A percentile compares a stretch with the other conserved stretches of the same genome.
Evolutionary conservation across 75 land plant genomes (phyloP).

Genomic region (Isoetes taiwanensis): DNA sequence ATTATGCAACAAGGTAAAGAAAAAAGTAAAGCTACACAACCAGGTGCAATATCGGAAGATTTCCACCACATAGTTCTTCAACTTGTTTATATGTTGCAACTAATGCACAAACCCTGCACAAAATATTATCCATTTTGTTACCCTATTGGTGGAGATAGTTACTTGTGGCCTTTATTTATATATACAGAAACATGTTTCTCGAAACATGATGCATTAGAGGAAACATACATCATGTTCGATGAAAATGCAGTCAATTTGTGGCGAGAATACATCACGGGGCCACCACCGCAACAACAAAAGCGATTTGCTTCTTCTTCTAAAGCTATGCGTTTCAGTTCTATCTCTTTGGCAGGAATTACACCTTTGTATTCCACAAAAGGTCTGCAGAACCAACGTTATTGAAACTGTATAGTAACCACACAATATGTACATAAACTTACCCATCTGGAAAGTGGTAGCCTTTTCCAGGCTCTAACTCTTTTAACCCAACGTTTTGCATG

Average conservation of each 20-base stretch:
- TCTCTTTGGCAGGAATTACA: constrained; percentile 27
- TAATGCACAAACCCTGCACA: constrained; percentile 41
- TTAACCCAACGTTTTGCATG: constrained; percentile 39
- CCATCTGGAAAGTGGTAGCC: constrained; percentile 73
- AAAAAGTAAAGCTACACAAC: constrained; percentile 2
- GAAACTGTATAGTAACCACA: too few species aligned
- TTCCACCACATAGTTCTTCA: constrained; percentile 42
- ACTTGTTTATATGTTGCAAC: constrained; percentile 37
- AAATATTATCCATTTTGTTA: background rate
- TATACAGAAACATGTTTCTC: background rate
- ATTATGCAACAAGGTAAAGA: background rate
- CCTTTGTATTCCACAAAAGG: constrained; percentile 77
- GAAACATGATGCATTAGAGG: background rate
- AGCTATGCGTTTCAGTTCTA: constrained; percentile 31
- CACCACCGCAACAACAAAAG: constrained; percentile 41
- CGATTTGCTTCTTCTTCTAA: constrained; percentile 44
- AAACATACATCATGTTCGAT: background rate
- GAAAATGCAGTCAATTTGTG: background rate
- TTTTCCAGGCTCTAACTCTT: constrained; percentile 41
- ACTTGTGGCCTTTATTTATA: background rate
- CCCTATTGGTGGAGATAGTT: constrained; percentile 16
- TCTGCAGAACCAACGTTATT: constrained; percentile 10
- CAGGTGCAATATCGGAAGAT: constrained; percentile 54
- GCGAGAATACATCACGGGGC: constrained; percentile 22
- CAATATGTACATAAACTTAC: constrained; percentile 15